A percentile compares a stretch with the other conserved stretches of the same genome.
These are phyloP conservation scores for Singerocomus rubriflavus DNA, from an alignment of 1,284 basidiomycete genomes.

Conservation along the genomic window DNA sequence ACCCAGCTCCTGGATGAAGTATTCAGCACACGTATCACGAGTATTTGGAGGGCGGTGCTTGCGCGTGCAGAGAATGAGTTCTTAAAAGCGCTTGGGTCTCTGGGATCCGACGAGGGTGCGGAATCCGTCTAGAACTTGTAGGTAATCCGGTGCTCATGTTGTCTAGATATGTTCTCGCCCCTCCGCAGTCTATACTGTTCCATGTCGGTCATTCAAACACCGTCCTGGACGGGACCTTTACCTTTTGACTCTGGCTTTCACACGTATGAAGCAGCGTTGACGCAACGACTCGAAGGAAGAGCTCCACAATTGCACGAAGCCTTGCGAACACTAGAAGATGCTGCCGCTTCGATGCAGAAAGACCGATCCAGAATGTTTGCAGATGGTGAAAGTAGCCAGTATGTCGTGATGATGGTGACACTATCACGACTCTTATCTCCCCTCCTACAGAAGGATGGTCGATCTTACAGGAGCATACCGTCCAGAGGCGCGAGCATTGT, in stretches of 20 bases:
- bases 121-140: not conserved
- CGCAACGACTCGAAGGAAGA: constrained; percentile 57
- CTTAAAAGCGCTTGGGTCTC: constrained; percentile 34
- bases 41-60: constrained; percentile 56
- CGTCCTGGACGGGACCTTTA: constrained; percentile 37
- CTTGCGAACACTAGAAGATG: constrained; percentile 54
- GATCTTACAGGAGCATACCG: constrained; percentile 43
- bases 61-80: constrained; percentile 45
- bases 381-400: constrained; percentile 31
- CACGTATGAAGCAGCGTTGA: constrained; percentile 54
- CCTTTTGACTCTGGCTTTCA: constrained; percentile 48
- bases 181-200: constrained; percentile 54
- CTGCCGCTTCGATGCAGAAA: constrained; percentile 50
- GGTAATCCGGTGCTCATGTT: constrained; percentile 9
- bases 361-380: constrained; percentile 51
- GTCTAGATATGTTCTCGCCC: constrained; percentile 45
- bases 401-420: constrained; percentile 8
- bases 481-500: constrained; percentile 47
- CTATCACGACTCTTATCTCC: constrained; percentile 10
- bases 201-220: constrained; percentile 42
- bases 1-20: constrained; percentile 47
- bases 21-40: constrained; percentile 47
- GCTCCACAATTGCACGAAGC: constrained; percentile 57
- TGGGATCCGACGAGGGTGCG: constrained; percentile 18
- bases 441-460: constrained; percentile 38